Evolutionary conservation across 164 flowering plant genomes (phyloP), one percentile per base, ranked within the genome.

Genomic region (Vitis rupestris): DNA sequence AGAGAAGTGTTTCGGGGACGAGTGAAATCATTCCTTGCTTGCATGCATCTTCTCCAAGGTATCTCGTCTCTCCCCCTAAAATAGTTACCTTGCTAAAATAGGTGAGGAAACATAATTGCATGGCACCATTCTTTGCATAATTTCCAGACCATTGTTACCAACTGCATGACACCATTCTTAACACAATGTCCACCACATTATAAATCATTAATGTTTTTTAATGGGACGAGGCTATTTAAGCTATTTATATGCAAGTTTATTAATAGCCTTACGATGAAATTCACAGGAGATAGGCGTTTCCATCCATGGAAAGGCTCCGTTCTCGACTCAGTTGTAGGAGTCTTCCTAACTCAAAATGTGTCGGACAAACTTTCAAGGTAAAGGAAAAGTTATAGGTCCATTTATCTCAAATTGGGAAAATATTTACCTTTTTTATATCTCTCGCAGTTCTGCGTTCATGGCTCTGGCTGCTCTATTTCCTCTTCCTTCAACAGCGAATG

Each of bases 11-110:
- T 87, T 56, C 55, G 31, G 0, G 83, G 81, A 30, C 78, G 90
- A 14, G 76, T 73, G 2, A 70, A 81, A 10, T 74, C 82, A n/a
- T 90, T 92, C 69, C 81, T 80, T 63, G 78, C 85, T 0, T 75
- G 84, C 49, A 85, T 90, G 93, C 90, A 82, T 81, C 79, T 78
- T 11, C 64, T 90, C 19, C 85, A 76, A 87, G 97, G 97, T 90
- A 88, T 19, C 12, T 10, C 19, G 23, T 19, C 47, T 31, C 14
- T 12, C 14, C 49, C 3, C 10, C 17, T 19, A n/a, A 3, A 10
- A 27, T 3, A 27, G 11, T 9, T 15, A 15, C 17, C 49, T 29
- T 48, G 8, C 57, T 27, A 30, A 62, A 63, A 13, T 16, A 4
- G 52, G 14, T n/a, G 6, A n/a, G 27, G 2, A 23, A 23, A 23